Base-by-base conservation (phyloP, 371 early-diverging fungal genomes). In the Mortierella sp. region DNA sequence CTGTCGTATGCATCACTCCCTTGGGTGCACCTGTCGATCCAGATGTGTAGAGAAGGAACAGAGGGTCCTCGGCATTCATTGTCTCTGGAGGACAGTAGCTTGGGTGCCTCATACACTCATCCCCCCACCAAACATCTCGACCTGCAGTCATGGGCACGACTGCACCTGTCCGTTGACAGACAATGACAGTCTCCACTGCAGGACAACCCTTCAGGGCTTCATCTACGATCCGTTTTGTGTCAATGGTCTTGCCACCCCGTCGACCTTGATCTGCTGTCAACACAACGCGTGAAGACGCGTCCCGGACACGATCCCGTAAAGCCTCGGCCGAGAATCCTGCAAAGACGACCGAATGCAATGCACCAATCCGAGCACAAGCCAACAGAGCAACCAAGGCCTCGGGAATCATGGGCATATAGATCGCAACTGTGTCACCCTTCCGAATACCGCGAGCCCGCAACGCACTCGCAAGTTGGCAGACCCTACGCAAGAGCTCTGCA, bases 401-500 rank as follows among this genome's bases (percentile, higher is more conserved):
- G 15, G 98, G 97, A 45, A 96, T 91, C 97, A 97, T 98, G 45
- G 98, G 97, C 96, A 99, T 95, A 82, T 99, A 99, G 68, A 98
- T 92, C 45, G 96, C 89, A 25, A 99, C 97, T 5, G 90, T 91
- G 74, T 97, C 96, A 50, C 97, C 97, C 83, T 96, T 95, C 67
- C 89, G 87, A 57, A 97, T 87, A 16, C 97, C 97, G 58, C 90
- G 83, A 50, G 85, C 87, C 60, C 85, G 85, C 15, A 98, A 83
- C 6, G 92, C 89, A 69, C 96, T 94, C 60, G 97, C 93, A 46
- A 98, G 84, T 56, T 90, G 89, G 72, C 91, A 90, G 25, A 98
- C 96, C 61, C 92, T 83, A 52, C 87, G 88, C 50, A 96, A 86
- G 26, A 97, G 86, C 67, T 95, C 89, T 44, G 87, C 87, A 75